Evolutionary conservation across 176 grass and related monocot genomes (phyloP), one percentile per base, ranked within the genome.

Genomic region (Ensete ventricosum): DNA sequence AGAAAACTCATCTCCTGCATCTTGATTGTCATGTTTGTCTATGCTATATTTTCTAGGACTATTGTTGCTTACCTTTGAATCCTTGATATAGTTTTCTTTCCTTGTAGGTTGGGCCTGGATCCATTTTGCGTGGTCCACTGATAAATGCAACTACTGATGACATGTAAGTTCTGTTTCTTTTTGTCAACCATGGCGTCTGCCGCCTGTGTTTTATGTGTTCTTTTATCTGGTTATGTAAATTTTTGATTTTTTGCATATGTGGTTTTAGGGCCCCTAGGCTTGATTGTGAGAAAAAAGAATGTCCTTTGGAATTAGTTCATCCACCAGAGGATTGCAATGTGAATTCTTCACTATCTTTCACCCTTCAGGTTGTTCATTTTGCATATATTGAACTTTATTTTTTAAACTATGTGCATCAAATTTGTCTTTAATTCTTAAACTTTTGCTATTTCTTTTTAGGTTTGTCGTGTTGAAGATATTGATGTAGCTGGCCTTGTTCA

Each of bases 291-390:
- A 77, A 83, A 48, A 78, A 86, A 77, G 84, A 68, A 58, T 99
- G 96, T 80, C 96, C 91, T 73, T 69, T 76, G 48, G 96, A 99
- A 86, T 91, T 91, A 67, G 84, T 95, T 77, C 88, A 99, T 81
- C 96, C 96, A 86, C 96, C 96, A 9, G 96, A 99, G 84, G 91
- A 99, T 91, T 99, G 96, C 79, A 99, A 99, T 84, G 88, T 99
- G 74, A 99, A 99, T 83, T 83, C 96, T 62, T 99, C 96, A 54
- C 77, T 99, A 54, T 82, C 96, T 75, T 99, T 99, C 90, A 99
- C 96, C 59, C 86, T 99, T 77, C 96, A 99, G 96, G 96, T 89
- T 73, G 20, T 51, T 48, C 55, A 20, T 82, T 66, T 55, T 74
- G 21, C 23, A 27, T n/a, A 20, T 71, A n/a, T 71, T 52, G 8